These are phyloP conservation scores for Tanozyma kutaoensis DNA, from an alignment of 805 yeast genomes.

Conservation along the genomic window DNA sequence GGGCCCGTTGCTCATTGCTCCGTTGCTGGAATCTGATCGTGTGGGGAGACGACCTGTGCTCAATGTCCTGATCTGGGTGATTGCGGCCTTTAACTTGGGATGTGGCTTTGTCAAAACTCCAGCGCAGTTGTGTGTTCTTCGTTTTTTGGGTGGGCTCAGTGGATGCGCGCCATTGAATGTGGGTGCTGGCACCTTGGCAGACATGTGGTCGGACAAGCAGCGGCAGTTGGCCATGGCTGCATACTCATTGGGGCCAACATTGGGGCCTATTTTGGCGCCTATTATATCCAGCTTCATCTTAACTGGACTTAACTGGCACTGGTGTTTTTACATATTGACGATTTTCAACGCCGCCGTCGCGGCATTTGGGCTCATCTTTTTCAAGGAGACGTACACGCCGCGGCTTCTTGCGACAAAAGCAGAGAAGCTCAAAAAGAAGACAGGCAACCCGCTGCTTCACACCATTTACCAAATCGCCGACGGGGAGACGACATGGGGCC, in stretches of 20 bases:
- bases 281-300: conserved; percentile 45
- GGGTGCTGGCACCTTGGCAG: conserved; percentile 60
- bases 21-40: conserved; percentile 44
- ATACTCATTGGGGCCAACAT: conserved; percentile 47
- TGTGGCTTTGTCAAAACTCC: conserved; percentile 48
- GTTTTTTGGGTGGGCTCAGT: conserved; percentile 54
- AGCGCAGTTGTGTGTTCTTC: conserved; percentile 45
- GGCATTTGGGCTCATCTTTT: conserved; percentile 31
- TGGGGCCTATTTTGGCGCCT: conserved; percentile 62
- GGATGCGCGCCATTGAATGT: conserved; percentile 58
- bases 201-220: conserved; percentile 37
- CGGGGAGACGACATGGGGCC: conserved; percentile 25
- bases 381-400: conserved; percentile 50
- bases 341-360: conserved; percentile 42
- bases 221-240: conserved; percentile 45
- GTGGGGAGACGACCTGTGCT: conserved; percentile 50
- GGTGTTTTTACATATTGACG: conserved; percentile 51
- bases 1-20: conserved; percentile 55
- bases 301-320: conserved; percentile 41
- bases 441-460: conserved; percentile 44
- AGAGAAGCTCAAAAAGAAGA: conserved; percentile 28
- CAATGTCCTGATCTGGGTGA: conserved; percentile 34
- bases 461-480: conserved; percentile 50
- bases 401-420: conserved; percentile 35
- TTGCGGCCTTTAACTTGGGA: conserved; percentile 38